A percentile compares a stretch with the other conserved stretches of the same genome.
Evolutionary conservation across 495 filamentous ascomycete genomes (phyloP).

Genomic region (Penicillium maclennaniae): DNA sequence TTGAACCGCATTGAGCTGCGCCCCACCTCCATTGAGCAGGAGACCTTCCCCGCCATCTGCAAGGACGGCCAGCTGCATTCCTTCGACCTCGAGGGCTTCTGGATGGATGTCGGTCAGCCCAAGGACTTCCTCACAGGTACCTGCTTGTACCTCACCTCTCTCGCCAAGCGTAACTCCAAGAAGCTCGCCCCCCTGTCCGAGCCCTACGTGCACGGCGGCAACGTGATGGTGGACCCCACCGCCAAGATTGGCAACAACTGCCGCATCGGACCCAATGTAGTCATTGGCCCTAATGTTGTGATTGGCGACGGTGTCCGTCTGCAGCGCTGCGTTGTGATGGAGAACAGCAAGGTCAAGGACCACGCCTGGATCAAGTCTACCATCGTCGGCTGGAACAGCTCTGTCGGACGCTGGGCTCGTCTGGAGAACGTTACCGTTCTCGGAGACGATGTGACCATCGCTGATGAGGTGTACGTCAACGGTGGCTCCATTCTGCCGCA

Average conservation of each 20-base stretch:
- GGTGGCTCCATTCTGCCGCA: conserved; percentile 94
- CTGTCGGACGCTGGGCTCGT: conserved; percentile 90
- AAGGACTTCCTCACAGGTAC: conserved; percentile 98
- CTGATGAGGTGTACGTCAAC: conserved; percentile 98
- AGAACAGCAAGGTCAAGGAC: conserved; percentile 92
- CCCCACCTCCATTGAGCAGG: conserved; percentile 98
- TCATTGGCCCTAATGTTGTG: conserved; percentile 91
- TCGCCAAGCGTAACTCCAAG: conserved; percentile 90
- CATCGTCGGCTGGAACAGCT: conserved; percentile 99
- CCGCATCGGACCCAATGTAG: conserved; percentile 96
- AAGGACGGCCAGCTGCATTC: conserved; percentile 92
- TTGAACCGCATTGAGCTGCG: conserved; percentile 90
- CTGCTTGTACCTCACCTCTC: conserved; percentile 91
- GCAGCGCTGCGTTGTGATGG: conserved; percentile 88
- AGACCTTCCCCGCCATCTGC: conserved; percentile 96
- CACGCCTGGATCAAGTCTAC: conserved; percentile 99
- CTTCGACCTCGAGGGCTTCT: conserved; percentile 97
- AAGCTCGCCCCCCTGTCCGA: conserved; percentile 70
- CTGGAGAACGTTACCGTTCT: conserved; percentile 97
- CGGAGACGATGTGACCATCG: conserved; percentile 98
- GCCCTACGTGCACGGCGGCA: conserved; percentile 88
- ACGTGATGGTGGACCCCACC: conserved; percentile 91
- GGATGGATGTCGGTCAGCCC: conserved; percentile 99
- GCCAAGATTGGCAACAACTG: conserved; percentile 98
- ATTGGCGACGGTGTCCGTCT: conserved; percentile 93